Evolutionary conservation across 2,329 filamentous ascomycete species (phyloP), one percentile per base, ranked within the genome.

Genomic region (Diaporthe velutina): DNA sequence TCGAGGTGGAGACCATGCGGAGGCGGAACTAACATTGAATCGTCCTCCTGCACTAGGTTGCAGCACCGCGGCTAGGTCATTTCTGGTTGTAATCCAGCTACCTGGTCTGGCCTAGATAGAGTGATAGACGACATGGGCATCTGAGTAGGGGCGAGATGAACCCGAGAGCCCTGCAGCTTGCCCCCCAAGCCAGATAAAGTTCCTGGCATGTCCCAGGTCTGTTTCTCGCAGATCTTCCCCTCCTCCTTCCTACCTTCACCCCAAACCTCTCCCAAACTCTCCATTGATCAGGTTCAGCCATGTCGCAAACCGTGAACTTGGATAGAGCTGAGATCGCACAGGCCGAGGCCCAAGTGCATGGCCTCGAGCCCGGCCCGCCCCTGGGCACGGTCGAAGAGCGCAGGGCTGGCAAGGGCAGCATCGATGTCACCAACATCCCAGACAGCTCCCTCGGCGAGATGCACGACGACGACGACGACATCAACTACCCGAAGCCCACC

Each of bases 401-500:
- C 38, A 70, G 57, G 30, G 74, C 74, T 10, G 70, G 68, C 7
- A 68, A 76, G 60, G 68, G 67, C 55, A 73, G 52, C 71, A 70
- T 77, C 19, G 67, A 74, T 55, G 57, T 64, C 54, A 57, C 35
- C 50, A 68, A 58, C 17, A 4, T 68, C 22, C 70, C 58, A 8
- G 70, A 52, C 19, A 64, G 54, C 57, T 35, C 45, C 25, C 25
- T 30, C 5, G 58, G 54, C 25, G 54, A 64, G 9, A 48, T 66
- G 22, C 38, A 67, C 4, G 74, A 67, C 42, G 79, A 81, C n/a
- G 83, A 80, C 2, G 83, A 80, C 2, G 50, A 54, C 25, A 25
- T 28, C 52, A 54, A 30, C 73, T 80, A 81, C 73, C 80, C 83
- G 78, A 83, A 82, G 76, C 91, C 91, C 3, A 93, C 90, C 9